A percentile compares a stretch with the other conserved stretches of the same genome.
Conservation (phyloP, 306 rosid genomes). For the Prunus campanulata region DNA sequence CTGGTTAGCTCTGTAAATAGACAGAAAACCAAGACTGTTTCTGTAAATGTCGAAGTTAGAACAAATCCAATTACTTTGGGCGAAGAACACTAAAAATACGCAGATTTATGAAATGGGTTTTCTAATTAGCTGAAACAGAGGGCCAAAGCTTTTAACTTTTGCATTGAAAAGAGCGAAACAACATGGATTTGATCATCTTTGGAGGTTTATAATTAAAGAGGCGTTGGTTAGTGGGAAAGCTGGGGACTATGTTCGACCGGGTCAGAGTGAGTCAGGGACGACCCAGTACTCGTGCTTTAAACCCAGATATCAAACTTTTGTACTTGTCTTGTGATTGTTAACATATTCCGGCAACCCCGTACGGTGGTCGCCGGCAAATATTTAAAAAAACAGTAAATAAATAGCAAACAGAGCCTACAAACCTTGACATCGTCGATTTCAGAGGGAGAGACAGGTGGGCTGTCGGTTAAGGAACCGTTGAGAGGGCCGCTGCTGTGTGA, state of each 20-base stretch:
- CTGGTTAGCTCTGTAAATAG: neutral
- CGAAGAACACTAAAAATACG: neutral
- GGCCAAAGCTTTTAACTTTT: neutral
- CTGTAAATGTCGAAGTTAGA: neutral
- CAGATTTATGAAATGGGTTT: neutral
- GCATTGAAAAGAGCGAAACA: conserved; percentile 34
- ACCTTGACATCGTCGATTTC: conserved; percentile 90
- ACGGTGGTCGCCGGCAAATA: conserved; percentile 10
- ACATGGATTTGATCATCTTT: neutral
- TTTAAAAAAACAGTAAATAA: neutral
- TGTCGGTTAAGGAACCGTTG: conserved; percentile 83
- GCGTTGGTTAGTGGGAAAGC: conserved; percentile 68
- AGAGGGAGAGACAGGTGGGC: conserved; percentile 90
- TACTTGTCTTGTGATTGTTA: neutral
- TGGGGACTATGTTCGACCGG: conserved; percentile 34
- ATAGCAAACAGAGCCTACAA: neutral
- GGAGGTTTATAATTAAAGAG: conserved; percentile 14
- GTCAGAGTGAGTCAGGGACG: conserved; percentile 27
- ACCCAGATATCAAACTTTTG: conserved; percentile 17
- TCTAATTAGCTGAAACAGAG: neutral
- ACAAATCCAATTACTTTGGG: neutral
- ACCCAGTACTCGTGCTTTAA: conserved; percentile 27
- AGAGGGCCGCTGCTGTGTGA: conserved; percentile 97
- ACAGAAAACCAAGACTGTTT: neutral
- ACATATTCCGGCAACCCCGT: conserved; percentile 35